Base-by-base conservation (phyloP, 345 rosid species). In the Citrus maxima region DNA sequence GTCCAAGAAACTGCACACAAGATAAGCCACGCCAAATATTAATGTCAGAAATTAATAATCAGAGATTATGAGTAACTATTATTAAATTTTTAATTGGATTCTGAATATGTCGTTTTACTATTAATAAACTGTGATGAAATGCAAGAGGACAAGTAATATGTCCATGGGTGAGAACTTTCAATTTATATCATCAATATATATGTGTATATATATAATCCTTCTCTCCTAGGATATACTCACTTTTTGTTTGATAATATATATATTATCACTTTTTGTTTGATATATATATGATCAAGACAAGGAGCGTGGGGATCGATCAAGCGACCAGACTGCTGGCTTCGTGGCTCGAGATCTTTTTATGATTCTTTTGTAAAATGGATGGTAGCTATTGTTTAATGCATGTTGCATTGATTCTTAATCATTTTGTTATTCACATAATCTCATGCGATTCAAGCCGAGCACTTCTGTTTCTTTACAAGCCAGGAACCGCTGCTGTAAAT, bases 1-100 rank as follows among this genome's bases (percentile, higher is more conserved):
- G 81, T 92, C 99, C 82, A 96, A 76, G 85, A 90, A 92, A 54
- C 99, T 96, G 89, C 79, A 84, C n/a, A 55, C n/a, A 55, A 77
- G 62, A 66, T 0, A 55, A 65, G 46, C 16, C 49, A 27, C n/a
- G 2, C 10, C 46, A 72, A 21, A 60, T 16, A 9, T 74, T 42
- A 74, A 61, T 14, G 27, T 62, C 70, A 35, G 1, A 18, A 67
- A 35, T 67, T 35, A 66, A 70, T 40, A 0, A 10, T 46, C 18
- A 70, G 35, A 27, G 14, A 38, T 24, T 0, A 6, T 42, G 10
- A 42, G 2, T 12, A 42, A 7, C 40, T 28, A 27, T 18, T 49
- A 28, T 61, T 42, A 10, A 42, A 10, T 10, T 42, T 42, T 42
- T 42, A 42, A 42, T 42, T 2, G 14, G 49, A 42, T 2, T 42